phyloP scores from a whole-genome alignment of 345 rosid genomes.

The Citrus australasica region DNA sequence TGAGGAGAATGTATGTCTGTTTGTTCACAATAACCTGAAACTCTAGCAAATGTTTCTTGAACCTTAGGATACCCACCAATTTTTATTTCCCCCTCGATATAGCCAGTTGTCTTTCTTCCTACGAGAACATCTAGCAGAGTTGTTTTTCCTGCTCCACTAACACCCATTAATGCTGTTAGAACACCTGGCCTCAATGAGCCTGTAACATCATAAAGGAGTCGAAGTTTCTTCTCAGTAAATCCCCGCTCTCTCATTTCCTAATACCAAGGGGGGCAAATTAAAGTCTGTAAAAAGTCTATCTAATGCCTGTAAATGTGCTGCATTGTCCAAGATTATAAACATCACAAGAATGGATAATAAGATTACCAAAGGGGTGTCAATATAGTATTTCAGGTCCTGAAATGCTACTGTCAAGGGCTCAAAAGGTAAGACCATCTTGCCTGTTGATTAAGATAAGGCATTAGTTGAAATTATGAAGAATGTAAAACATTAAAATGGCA shows the following conservation, averaged over 20 bases:
- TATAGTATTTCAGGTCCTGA: slow-evolving; percentile 52
- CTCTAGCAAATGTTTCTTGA: slow-evolving; percentile 76
- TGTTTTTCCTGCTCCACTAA: slow-evolving; percentile 89
- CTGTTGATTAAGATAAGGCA: slow-evolving; percentile 26
- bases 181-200: slow-evolving; percentile 77
- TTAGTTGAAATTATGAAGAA: neutral
- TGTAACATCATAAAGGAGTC: slow-evolving; percentile 55
- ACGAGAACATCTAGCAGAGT: slow-evolving; percentile 83
- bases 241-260: slow-evolving; percentile 63
- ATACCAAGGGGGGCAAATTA: neutral
- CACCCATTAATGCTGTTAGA: slow-evolving; percentile 83
- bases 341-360: neutral
- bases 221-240: slow-evolving; percentile 41
- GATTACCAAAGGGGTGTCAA: slow-evolving; percentile 63
- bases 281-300: neutral
- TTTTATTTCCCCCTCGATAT: slow-evolving; percentile 66
- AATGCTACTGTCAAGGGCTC: slow-evolving; percentile 53
- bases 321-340: neutral
- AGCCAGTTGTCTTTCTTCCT: slow-evolving; percentile 81
- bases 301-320: neutral
- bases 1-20: slow-evolving; percentile 75
- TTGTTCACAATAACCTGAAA: slow-evolving; percentile 87
- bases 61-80: slow-evolving; percentile 65
- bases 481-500: neutral
- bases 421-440: slow-evolving; percentile 65